Base-by-base conservation (phyloP, 768 basidiomycete species). In the Kwoniella dejecticola region DNA sequence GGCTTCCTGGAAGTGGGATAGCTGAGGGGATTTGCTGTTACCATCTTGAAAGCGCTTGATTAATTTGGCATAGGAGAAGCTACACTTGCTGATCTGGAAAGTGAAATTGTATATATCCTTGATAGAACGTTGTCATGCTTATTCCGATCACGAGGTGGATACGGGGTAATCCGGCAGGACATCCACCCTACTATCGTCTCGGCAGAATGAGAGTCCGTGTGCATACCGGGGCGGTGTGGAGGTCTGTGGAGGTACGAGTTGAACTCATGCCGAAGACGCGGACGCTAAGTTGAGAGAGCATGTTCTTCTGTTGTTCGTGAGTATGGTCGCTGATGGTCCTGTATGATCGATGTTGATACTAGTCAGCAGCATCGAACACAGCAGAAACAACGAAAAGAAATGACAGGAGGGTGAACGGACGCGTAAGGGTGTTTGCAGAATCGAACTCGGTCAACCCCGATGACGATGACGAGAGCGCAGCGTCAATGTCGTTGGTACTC, bases 1-100 rank as follows among this genome's bases (percentile, higher is more conserved):
- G 69, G 66, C 36, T 52, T 40, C 26, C 33, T 29, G 11, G 69
- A 70, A 12, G 62, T 64, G 3, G 69, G 69, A 50, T 70, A 67
- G 6, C 59, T 60, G 19, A 70, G 50, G 17, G 69, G 69, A 36
- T 70, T 70, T 8, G 12, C 47, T 4, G 57, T 49, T 23, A 26
- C 38, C 46, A 23, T 57, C 10, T n/a, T 15, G 33, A 5, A 8
- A 38, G 45, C 5, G 8, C 27, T 13, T 30, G 15, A 19, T 29
- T n/a, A 15, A n/a, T 19, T 50, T 47, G 4, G 24, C 12, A 7
- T 6, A n/a, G 6, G 8, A 44, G 6, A 21, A n/a, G 6, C 19
- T 44, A 36, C 33, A 36, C 15, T 15, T 36, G 33, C 7, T 36
- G 15, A 7, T 36, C 33, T 36, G 33, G 15, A 36, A 36, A 36